Conservation (phyloP, 345 rosid genomes). For the Brassica napus region DNA sequence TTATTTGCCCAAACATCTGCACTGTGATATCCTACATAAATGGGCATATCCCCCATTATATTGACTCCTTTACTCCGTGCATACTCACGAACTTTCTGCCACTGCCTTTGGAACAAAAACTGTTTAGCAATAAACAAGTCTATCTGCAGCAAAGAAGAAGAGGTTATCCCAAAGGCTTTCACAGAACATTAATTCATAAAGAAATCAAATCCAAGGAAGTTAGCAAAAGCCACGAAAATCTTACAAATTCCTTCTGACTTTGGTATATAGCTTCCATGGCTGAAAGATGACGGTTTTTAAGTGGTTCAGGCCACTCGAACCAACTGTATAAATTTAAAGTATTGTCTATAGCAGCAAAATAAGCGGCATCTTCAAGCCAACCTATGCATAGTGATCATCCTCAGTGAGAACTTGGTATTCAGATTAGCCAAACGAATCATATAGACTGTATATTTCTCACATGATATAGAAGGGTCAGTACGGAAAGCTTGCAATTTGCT, state of each 20-base stretch:
- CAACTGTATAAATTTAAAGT: constrained; percentile 60
- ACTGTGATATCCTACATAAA: constrained; percentile 94
- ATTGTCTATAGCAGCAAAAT: constrained; percentile 87
- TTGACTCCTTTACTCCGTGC: constrained; percentile 67
- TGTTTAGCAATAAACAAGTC: constrained; percentile 85
- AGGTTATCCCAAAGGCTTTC: constrained; percentile 18
- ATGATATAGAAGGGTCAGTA: constrained; percentile 55
- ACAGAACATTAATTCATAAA: neutral
- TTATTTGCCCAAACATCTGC: constrained; percentile 99
- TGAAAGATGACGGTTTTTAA: constrained; percentile 76
- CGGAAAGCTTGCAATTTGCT: constrained; percentile 61
- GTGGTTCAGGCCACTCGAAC: constrained; percentile 88
- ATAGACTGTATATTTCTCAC: constrained; percentile 47
- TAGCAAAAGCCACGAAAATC: constrained; percentile 36
- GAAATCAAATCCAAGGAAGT: constrained; percentile 20
- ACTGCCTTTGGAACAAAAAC: constrained; percentile 92
- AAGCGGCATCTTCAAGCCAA: constrained; percentile 98
- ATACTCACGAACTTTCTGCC: constrained; percentile 80
- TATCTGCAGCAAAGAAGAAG: constrained; percentile 55
- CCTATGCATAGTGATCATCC: constrained; percentile 46
- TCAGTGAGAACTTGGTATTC: constrained; percentile 5
- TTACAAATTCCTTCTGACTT: constrained; percentile 77
- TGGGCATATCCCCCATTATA: constrained; percentile 99
- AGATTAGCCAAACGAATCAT: neutral
- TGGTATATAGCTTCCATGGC: constrained; percentile 85